phyloP scores from a whole-genome alignment of 2,329 filamentous ascomycete species.

The Colletotrichum chlorophyti region DNA sequence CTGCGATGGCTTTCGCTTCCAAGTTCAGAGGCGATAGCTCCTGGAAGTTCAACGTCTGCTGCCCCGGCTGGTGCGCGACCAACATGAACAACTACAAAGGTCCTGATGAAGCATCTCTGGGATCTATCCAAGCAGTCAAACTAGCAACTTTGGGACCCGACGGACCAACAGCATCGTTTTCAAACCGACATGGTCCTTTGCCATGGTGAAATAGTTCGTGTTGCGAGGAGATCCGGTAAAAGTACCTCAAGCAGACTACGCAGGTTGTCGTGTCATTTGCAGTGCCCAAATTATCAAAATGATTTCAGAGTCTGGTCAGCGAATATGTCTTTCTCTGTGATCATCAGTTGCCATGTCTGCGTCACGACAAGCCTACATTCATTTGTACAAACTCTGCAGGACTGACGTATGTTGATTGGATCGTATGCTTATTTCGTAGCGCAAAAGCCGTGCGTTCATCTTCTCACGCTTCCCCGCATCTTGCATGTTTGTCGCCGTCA shows the following conservation, averaged over 20 bases:
- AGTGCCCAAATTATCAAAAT: too few species aligned
- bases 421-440: too few species aligned
- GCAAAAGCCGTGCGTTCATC: too few species aligned
- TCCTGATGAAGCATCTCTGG: slow-evolving; percentile 11
- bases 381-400: neutral
- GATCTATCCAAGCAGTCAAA: slow-evolving; percentile 13
- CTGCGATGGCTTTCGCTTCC: slow-evolving; percentile 11
- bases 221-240: too few species aligned
- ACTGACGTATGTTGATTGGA: too few species aligned
- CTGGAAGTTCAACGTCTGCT: slow-evolving; percentile 25
- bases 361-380: too few species aligned
- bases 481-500: neutral
- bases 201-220: neutral
- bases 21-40: neutral
- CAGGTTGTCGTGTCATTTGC: too few species aligned
- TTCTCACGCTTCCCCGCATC: slow-evolving; percentile 8
- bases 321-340: too few species aligned
- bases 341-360: too few species aligned
- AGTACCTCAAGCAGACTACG: neutral
- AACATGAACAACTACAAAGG: slow-evolving; percentile 13
- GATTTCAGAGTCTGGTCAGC: too few species aligned
- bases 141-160: slow-evolving; percentile 15
- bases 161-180: slow-evolving; percentile 6
- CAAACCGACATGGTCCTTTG: slow-evolving; percentile 1
- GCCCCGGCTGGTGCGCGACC: slow-evolving; percentile 19